phyloP scores from a whole-genome alignment of 352 stramenopile genomes.

The Phytophthora sp. region DNA sequence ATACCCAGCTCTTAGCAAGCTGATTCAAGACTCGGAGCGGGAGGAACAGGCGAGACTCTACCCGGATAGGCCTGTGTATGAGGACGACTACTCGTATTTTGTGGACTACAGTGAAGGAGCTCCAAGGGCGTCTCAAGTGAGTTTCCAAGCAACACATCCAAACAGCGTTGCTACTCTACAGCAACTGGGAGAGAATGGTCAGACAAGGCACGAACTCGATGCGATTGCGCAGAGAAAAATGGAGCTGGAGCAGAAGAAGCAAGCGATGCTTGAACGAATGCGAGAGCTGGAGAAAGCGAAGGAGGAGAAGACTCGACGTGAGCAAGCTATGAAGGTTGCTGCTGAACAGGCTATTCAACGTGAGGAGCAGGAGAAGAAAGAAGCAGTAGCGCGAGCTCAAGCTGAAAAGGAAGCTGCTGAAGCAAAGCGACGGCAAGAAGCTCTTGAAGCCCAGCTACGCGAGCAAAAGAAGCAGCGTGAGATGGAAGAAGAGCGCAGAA shows the following conservation, averaged over 20 bases:
- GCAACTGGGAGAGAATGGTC: slow-evolving; percentile 15
- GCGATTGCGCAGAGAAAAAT: slow-evolving; percentile 61
- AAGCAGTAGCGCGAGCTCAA: slow-evolving; percentile 36
- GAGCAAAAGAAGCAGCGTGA: slow-evolving; percentile 53
- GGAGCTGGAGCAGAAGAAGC: slow-evolving; percentile 65
- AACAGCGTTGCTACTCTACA: slow-evolving; percentile 7
- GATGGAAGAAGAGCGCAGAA: slow-evolving; percentile 47
- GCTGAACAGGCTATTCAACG: slow-evolving; percentile 30
- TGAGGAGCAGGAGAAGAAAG: slow-evolving; percentile 29
- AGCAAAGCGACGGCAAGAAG: slow-evolving; percentile 40
- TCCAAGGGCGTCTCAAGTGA: neutral
- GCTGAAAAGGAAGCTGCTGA: slow-evolving; percentile 45
- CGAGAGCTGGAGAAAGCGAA: slow-evolving; percentile 55
- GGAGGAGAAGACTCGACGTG: slow-evolving; percentile 48
- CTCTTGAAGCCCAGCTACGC: slow-evolving; percentile 37
- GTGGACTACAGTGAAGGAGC: slow-evolving; percentile 48
- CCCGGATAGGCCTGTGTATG: slow-evolving; percentile 53
- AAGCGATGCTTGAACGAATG: slow-evolving; percentile 59
- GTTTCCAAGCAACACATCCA: neutral
- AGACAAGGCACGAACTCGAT: slow-evolving; percentile 55
- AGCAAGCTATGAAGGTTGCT: slow-evolving; percentile 50
- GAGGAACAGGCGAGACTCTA: slow-evolving; percentile 71
- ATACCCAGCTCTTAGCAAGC: slow-evolving; percentile 75
- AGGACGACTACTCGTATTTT: slow-evolving; percentile 82
- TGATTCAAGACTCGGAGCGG: slow-evolving; percentile 69